Conservation (phyloP, 306 rosid genomes). For the Clitoria ternatea region DNA sequence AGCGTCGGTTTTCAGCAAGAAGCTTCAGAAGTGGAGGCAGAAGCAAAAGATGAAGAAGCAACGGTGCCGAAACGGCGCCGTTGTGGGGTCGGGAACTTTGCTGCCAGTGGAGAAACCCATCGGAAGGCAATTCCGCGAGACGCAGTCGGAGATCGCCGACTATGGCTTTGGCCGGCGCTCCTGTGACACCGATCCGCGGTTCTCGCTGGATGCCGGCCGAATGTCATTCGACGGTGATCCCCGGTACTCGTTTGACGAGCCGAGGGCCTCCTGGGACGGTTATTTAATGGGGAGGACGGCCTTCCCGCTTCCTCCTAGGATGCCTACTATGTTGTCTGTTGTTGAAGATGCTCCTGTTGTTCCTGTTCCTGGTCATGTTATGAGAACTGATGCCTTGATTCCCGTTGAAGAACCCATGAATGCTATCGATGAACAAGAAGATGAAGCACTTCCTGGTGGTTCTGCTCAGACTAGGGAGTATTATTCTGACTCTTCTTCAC, state of each 20-base stretch:
- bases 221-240: constrained; percentile 69
- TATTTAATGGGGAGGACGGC: constrained; percentile 53
- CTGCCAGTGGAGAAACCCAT: constrained; percentile 95
- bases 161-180: constrained; percentile 96
- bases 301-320: constrained; percentile 41
- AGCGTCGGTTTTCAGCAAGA: constrained; percentile 95
- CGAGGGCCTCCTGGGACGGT: constrained; percentile 98
- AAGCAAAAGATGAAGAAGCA: constrained; percentile 93
- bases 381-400: constrained; percentile 67
- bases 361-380: constrained; percentile 52
- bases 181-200: constrained; percentile 95
- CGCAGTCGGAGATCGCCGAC: constrained; percentile 99
- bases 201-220: constrained; percentile 77
- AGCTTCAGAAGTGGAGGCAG: constrained; percentile 95
- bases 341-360: constrained; percentile 94
- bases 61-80: constrained; percentile 63
- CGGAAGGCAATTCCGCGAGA: constrained; percentile 83
- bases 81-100: constrained; percentile 56
- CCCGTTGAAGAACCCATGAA: constrained; percentile 70
- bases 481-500: constrained; percentile 67
- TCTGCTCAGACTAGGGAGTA: constrained; percentile 79
- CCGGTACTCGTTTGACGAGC: constrained; percentile 88
- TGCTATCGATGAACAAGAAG: constrained; percentile 46
- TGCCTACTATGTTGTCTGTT: constrained; percentile 93
- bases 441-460: constrained; percentile 70